phyloP scores from a whole-genome alignment of 257 asterid genomes.

The Nicotiana benthamiana region DNA sequence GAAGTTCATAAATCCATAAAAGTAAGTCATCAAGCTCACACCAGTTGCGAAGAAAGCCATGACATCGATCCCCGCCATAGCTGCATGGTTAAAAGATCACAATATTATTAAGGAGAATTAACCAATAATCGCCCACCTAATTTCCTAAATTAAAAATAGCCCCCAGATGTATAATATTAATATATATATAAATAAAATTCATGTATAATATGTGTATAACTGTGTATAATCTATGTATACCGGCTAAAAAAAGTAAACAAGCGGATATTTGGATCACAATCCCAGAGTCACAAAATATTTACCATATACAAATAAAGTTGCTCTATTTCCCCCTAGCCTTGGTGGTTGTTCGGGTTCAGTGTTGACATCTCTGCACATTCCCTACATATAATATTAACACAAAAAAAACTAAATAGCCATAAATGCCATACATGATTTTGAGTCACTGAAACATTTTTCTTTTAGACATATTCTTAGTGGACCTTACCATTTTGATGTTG shows the following conservation, averaged over 20 bases:
- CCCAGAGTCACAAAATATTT: neutral
- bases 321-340: constrained; percentile 45
- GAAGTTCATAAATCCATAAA: constrained; percentile 55
- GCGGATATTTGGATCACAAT: no score
- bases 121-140: no score
- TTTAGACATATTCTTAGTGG: neutral
- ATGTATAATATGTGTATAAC: no score
- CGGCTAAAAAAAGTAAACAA: no score
- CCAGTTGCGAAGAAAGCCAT: constrained; percentile 43
- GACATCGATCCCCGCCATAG: constrained; percentile 36
- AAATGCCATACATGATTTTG: neutral
- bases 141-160: no score
- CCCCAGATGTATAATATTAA: no score
- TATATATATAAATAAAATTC: no score
- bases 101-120: neutral
- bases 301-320: constrained; percentile 45
- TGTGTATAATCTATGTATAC: no score
- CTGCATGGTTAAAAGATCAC: constrained; percentile 21
- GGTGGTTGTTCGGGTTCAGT: constrained; percentile 17
- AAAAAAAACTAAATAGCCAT: neutral
- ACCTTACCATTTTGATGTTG: constrained; percentile 16
- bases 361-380: constrained; percentile 21
- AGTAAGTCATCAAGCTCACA: constrained; percentile 51
- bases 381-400: constrained; percentile 23
- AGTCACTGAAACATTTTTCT: neutral